These are phyloP conservation scores for Aspergillus funiculosus DNA, from an alignment of 495 filamentous ascomycete genomes.

Conservation along the genomic window DNA sequence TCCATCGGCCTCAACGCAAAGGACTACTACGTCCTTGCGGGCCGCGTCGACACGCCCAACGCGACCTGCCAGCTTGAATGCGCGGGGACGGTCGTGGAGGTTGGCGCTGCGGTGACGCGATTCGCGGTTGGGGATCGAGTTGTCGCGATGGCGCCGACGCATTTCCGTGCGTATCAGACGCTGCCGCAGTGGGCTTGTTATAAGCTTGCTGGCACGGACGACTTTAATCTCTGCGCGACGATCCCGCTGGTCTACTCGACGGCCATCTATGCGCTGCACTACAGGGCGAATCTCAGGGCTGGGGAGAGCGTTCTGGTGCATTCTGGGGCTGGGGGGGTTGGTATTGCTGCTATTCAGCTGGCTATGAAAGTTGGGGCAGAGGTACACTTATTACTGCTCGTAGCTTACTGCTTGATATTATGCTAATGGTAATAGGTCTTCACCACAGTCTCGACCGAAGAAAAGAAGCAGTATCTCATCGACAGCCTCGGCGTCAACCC, in stretches of 20 bases:
- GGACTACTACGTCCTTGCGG: conserved; percentile 7
- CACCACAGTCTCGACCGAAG: conserved; percentile 39
- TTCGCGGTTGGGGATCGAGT: conserved; percentile 5
- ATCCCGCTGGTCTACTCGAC: conserved; percentile 18
- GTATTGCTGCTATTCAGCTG: conserved; percentile 22
- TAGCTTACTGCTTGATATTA: too few species aligned
- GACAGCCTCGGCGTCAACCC: conserved; percentile 29
- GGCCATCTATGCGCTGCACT: conserved; percentile 31
- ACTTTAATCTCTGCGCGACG: neutral
- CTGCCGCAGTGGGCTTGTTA: neutral
- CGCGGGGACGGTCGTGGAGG: neutral
- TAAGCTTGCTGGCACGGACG: neutral
- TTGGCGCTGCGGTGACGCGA: neutral
- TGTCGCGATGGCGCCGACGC: conserved; percentile 3
- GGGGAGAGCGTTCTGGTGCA: conserved; percentile 25
- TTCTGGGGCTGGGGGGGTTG: conserved; percentile 25
- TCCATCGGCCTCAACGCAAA: conserved; percentile 2
- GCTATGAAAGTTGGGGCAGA: conserved; percentile 14
- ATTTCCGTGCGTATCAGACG: neutral
- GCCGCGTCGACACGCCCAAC: neutral
- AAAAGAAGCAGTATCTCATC: conserved; percentile 35
- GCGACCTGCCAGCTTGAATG: neutral
- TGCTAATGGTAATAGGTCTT: too few species aligned
- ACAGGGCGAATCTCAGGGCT: conserved; percentile 15
- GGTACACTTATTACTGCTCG: neutral